These are phyloP conservation scores for Laetiporus sulphureus DNA, from an alignment of 1,284 basidiomycete genomes.

Conservation along the genomic window DNA sequence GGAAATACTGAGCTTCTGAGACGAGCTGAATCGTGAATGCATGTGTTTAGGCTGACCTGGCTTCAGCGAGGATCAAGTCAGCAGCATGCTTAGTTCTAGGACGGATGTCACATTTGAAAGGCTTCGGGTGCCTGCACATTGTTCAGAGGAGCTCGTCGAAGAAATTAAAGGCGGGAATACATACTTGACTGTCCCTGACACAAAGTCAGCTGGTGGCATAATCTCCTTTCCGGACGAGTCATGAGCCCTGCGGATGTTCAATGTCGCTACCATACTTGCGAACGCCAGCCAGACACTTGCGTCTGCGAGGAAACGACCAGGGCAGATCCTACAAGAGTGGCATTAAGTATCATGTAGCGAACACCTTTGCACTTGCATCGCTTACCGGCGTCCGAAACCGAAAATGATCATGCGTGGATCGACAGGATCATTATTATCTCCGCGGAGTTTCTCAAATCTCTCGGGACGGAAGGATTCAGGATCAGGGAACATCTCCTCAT, in stretches of 20 bases:
- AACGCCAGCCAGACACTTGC: constrained; percentile 41
- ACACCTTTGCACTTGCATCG: too few relatives aligned
- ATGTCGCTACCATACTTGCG: constrained; percentile 37
- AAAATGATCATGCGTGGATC: constrained; percentile 30
- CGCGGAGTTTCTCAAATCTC: constrained; percentile 24
- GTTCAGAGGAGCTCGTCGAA: background rate
- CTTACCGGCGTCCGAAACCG: constrained; percentile 27
- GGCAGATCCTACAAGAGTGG: constrained; percentile 30
- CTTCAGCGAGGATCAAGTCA: too few relatives aligned
- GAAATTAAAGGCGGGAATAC: background rate
- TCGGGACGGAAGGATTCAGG: constrained; percentile 32
- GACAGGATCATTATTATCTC: constrained; percentile 12
- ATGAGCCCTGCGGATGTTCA: constrained; percentile 32
- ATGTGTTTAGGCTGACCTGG: too few relatives aligned
- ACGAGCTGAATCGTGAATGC: too few relatives aligned
- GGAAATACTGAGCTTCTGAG: too few relatives aligned
- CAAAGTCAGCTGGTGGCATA: constrained; percentile 33
- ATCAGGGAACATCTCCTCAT: constrained; percentile 31
- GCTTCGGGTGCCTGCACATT: constrained; percentile 12
- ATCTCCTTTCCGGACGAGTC: constrained; percentile 35
- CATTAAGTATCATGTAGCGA: too few relatives aligned
- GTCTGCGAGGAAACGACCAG: constrained; percentile 40
- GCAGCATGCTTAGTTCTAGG: constrained; percentile 24
- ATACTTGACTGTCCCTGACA: constrained; percentile 32
- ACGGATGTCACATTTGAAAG: constrained; percentile 24